Conservation (phyloP, 148 eudicot genomes). For the Rhododendron griersonianum region DNA sequence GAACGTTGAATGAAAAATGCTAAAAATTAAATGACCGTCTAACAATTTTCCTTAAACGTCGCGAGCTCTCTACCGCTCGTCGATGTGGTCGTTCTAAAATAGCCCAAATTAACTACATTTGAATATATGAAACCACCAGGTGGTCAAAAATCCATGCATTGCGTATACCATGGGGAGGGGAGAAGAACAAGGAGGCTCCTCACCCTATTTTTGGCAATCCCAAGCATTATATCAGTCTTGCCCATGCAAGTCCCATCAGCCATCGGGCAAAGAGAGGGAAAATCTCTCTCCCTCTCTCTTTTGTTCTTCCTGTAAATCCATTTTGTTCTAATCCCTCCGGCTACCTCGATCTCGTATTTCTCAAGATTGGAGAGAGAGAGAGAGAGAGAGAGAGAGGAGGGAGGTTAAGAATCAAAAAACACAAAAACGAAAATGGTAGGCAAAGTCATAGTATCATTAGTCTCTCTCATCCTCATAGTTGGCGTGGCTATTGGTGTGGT, state of each 20-base stretch:
- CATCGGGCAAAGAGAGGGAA: neutral
- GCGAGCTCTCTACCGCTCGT: neutral
- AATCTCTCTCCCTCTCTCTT: neutral
- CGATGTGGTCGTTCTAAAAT: neutral
- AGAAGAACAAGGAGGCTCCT: neutral
- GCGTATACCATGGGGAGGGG: neutral
- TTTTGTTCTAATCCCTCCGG: neutral
- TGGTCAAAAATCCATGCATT: too few relatives aligned
- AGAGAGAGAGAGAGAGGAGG: neutral
- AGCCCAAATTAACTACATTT: neutral
- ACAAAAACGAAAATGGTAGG: conserved; percentile 19
- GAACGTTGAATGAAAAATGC: neutral
- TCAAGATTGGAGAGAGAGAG: neutral
- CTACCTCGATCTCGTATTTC: neutral
- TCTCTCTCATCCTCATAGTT: conserved; percentile 46
- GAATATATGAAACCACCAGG: neutral
- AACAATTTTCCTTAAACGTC: neutral
- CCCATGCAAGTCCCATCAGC: neutral
- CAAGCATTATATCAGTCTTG: neutral
- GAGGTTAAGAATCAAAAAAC: neutral
- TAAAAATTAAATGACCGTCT: neutral
- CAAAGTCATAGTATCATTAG: conserved; percentile 29
- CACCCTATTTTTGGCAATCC: conserved; percentile 3
- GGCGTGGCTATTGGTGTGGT: conserved; percentile 48
- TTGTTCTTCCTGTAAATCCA: neutral